Conservation (phyloP, 805 yeast genomes). For the Sugiyamaella mastotermitis region DNA sequence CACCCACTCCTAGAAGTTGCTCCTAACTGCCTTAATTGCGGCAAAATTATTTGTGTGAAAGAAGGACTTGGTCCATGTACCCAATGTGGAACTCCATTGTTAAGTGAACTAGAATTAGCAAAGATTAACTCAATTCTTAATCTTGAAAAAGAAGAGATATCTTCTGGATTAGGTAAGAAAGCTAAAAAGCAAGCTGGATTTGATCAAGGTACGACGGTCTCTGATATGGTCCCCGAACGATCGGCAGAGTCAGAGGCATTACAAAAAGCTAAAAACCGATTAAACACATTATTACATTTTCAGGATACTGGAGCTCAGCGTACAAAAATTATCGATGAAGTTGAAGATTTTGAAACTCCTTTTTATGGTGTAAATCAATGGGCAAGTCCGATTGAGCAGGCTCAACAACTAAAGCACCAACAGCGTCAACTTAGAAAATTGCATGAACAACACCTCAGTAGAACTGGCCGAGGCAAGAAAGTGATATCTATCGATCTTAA, state of each 20-base stretch:
- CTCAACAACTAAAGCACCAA: conserved; percentile 78
- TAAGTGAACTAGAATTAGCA: conserved; percentile 54
- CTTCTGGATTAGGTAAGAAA: conserved; percentile 29
- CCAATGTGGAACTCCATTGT: conserved; percentile 64
- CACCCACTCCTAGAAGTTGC: conserved; percentile 87
- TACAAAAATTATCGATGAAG: conserved; percentile 88
- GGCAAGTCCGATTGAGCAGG: conserved; percentile 81
- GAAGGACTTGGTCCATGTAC: conserved; percentile 92
- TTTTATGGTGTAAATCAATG: conserved; percentile 55
- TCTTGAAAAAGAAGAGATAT: conserved; percentile 44
- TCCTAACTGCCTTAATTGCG: conserved; percentile 92
- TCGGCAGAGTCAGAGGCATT: conserved; percentile 30
- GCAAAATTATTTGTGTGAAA: conserved; percentile 82
- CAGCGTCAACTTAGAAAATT: conserved; percentile 65
- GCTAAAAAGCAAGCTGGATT: conserved; percentile 35
- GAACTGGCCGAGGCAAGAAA: conserved; percentile 68
- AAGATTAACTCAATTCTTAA: conserved; percentile 50
- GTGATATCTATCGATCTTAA: conserved; percentile 72
- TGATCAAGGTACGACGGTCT: conserved; percentile 19
- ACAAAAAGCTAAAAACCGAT: conserved; percentile 60
- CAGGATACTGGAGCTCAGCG: conserved; percentile 87
- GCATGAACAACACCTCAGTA: conserved; percentile 50
- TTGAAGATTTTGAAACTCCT: conserved; percentile 76
- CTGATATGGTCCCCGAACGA: conserved; percentile 1
- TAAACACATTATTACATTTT: conserved; percentile 68